Evolutionary conservation across 2,329 filamentous ascomycete genomes (phyloP).

Genomic region (Colletotrichum brevisporum): DNA sequence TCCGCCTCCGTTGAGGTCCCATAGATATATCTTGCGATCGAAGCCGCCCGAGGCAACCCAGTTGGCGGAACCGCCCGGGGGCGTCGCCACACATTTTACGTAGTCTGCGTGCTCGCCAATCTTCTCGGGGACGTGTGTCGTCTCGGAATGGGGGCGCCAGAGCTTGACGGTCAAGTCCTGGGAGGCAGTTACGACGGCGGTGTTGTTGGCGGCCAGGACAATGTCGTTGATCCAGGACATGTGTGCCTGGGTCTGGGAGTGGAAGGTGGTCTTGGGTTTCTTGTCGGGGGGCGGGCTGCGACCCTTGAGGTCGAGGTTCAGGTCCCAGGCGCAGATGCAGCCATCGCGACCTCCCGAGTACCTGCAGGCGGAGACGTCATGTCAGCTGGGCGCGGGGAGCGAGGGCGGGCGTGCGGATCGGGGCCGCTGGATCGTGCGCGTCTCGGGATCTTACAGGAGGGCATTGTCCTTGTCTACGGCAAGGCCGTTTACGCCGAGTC

Average conservation of each 20-base stretch:
- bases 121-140: slow-evolving; percentile 75
- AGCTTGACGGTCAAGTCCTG: slow-evolving; percentile 95
- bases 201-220: slow-evolving; percentile 81
- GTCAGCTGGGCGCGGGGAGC: slow-evolving; percentile 1
- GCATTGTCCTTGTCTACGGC: slow-evolving; percentile 86
- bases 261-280: slow-evolving; percentile 66
- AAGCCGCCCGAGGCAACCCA: slow-evolving; percentile 97
- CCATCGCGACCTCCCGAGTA: slow-evolving; percentile 98
- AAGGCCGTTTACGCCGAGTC: slow-evolving; percentile 94
- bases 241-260: slow-evolving; percentile 78
- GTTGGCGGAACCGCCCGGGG: slow-evolving; percentile 71
- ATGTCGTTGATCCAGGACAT: slow-evolving; percentile 98
- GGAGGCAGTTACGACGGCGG: slow-evolving; percentile 87
- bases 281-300: slow-evolving; percentile 45
- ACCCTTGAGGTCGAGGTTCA: slow-evolving; percentile 76
- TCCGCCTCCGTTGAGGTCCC: slow-evolving; percentile 91
- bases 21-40: slow-evolving; percentile 91
- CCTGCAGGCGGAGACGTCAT: slow-evolving; percentile 59
- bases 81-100: slow-evolving; percentile 92
- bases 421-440: not conserved
- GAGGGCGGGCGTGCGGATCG: not conserved
- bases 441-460: slow-evolving; percentile 78
- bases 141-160: slow-evolving; percentile 81
- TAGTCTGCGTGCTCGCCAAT: slow-evolving; percentile 97
- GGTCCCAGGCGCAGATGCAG: slow-evolving; percentile 95